Base-by-base conservation (phyloP, 164 flowering plant genomes). In the Brasenia schreberi region DNA sequence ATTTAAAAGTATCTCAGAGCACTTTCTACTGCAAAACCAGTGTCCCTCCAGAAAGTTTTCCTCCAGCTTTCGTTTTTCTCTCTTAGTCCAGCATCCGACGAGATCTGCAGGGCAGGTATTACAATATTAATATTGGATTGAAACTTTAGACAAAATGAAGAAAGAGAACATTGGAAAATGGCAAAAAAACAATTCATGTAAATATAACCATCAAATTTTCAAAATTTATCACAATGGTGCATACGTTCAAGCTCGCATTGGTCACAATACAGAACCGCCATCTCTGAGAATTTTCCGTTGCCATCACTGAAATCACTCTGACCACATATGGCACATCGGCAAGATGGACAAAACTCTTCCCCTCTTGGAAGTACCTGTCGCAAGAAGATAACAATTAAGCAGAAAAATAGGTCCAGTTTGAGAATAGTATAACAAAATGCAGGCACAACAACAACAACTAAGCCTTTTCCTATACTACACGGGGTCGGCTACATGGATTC, bases 321-420 rank as follows among this genome's bases (percentile, higher is more conserved):
- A 19, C 79, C 84, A 80, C 98, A 94, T 72, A 81, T 77, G 66
- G 74, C 69, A 70, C 98, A 94, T 69, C 83, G 76, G 66, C 97
- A 94, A 59, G 90, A 82, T 64, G 86, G 89, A 68, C 99, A 94
- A 68, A 83, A 86, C 99, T 97, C 91, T 52, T 83, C 84, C 65
- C 93, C 99, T 61, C 82, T 84, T 1, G 93, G 97, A 68, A 87
- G 67, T 61, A 77, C 83, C 97, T 94, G 62, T 59, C 27, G 0
- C 17, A 18, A 61, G 16, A 49, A 49, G 10, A 14, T 49, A 9
- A 49, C 56, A 49, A 14, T 49, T 49, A 14, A 49, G 16, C 10
- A 9, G 3, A 14, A 2, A 6, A 49, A 49, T 14, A 14, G 16
- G 16, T 49, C 56, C 16, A 9, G 16, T 14, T 9, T 49, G 16